Evolutionary conservation across 129 eudicot genomes (phyloP), one percentile per base, ranked within the genome.

Genomic region (Dittrichia graveolens): DNA sequence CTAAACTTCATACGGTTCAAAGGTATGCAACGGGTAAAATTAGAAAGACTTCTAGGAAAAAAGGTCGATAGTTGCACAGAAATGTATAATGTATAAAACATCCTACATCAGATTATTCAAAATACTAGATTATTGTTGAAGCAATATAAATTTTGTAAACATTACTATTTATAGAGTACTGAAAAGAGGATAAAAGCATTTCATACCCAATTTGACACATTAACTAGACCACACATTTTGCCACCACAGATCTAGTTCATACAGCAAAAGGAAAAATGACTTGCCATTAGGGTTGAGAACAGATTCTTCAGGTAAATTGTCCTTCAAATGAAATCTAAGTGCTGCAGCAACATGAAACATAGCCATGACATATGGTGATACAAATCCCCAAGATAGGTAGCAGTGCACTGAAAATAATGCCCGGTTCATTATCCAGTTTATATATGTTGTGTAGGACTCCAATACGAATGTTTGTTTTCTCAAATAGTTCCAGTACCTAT

Each of bases 351-450:
- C 57, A 76, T 93, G 95, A 78, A 87, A 58, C 45, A 80, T 77
- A 42, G 98, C 86, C 98, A 93, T 89, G 41, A 87, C 13, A 69
- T 79, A 93, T 9, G 98, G 96, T 24, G 90, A 79, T 43, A 90
- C 96, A 75, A 87, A 93, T 78, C 96, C 98, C 98, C 96, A 93
- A 3, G 98, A 93, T 42, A 90, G 82, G 78, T 89, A 93, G 86
- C 85, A 82, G 83, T 93, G 98, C 38, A 79, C 77, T 63, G 81
- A 79, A 80, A 93, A 93, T 56, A 93, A 79, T 14, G 92, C 96
- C 6, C 96, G 87, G 85, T 90, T 93, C 98, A 89, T 89, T 61
- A 89, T 82, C 88, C 89, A 85, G 80, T 93, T 93, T 35, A 81
- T 68, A 60, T 83, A 69, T 64, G 96, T 79, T 5, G 93, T 66